A percentile compares a stretch with the other conserved stretches of the same genome.
Conservation (phyloP, 495 filamentous ascomycete genomes). For the Ramalina intermedia region DNA sequence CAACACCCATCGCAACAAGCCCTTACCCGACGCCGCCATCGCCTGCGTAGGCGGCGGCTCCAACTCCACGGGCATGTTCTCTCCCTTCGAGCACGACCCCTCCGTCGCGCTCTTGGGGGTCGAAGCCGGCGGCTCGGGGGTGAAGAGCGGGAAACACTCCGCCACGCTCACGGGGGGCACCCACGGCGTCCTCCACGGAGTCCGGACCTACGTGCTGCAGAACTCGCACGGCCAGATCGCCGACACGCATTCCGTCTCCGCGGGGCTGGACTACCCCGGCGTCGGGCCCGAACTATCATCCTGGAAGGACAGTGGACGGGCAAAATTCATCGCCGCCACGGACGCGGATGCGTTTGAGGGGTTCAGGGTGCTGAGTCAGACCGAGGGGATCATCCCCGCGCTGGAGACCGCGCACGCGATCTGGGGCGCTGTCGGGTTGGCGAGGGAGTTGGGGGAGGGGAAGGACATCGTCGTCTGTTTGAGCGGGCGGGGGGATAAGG, state of each 20-base stretch:
- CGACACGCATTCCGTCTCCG: constrained; percentile 94
- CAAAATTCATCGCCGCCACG: constrained; percentile 80
- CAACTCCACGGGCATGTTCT: constrained; percentile 91
- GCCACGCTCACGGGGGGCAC: constrained; percentile 77
- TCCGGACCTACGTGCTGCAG: constrained; percentile 90
- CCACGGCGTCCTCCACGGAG: constrained; percentile 90
- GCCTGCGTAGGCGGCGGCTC: constrained; percentile 91
- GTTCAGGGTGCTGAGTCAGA: constrained; percentile 66
- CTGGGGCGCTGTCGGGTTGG: constrained; percentile 74
- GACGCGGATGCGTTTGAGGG: constrained; percentile 87
- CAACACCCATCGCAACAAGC: constrained; percentile 41
- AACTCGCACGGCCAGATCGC: constrained; percentile 81
- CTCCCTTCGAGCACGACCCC: constrained; percentile 77
- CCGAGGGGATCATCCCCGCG: constrained; percentile 93
- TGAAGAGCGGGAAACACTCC: constrained; percentile 77
- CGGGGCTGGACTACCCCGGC: constrained; percentile 91
- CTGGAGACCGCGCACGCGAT: constrained; percentile 90
- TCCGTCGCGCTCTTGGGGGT: constrained; percentile 83
- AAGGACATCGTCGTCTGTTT: constrained; percentile 91
- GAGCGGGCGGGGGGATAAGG: constrained; percentile 88
- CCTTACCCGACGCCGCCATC: constrained; percentile 82
- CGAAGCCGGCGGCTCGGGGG: constrained; percentile 88
- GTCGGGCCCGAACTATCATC: constrained; percentile 81
- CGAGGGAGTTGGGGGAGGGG: constrained; percentile 73
- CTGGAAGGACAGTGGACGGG: constrained; percentile 83